A percentile compares a stretch with the other conserved stretches of the same genome.
Evolutionary conservation across 164 flowering plant genomes (phyloP).

Genomic region (Vitis labrusca): DNA sequence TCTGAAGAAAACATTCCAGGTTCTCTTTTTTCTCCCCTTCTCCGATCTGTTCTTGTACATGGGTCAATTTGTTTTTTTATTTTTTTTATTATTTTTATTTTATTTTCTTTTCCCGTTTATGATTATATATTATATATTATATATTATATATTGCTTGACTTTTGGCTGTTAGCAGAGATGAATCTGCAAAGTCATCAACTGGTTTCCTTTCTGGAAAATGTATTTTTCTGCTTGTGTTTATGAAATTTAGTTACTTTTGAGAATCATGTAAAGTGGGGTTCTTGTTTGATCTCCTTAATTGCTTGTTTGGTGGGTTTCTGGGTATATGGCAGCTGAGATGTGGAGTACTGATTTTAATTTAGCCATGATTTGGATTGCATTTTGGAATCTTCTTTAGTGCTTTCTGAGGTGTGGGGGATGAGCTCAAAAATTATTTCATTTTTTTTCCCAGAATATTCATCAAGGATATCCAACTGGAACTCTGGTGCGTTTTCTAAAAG

Average conservation of each 20-base stretch:
- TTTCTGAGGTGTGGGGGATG: too few relatives aligned
- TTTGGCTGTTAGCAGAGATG: too few relatives aligned
- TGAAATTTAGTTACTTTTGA: too few relatives aligned
- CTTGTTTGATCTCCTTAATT: constrained; percentile 12
- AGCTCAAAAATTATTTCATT: background rate
- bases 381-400: too few relatives aligned
- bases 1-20: constrained; percentile 37
- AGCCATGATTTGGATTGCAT: too few relatives aligned
- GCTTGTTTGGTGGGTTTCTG: background rate
- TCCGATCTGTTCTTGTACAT: constrained; percentile 4
- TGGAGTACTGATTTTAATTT: too few relatives aligned
- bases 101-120: background rate
- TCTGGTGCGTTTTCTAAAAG: constrained; percentile 51
- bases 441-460: constrained; percentile 50
- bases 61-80: background rate
- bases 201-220: too few relatives aligned
- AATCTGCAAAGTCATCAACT: too few relatives aligned
- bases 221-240: too few relatives aligned
- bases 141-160: too few relatives aligned
- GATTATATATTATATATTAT: background rate
- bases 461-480: constrained; percentile 52
- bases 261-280: background rate
- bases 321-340: too few relatives aligned
- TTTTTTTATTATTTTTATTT: background rate
- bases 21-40: constrained; percentile 9